These are phyloP conservation scores for Magnolia changhungtana DNA, from an alignment of 164 flowering plant genomes.

Conservation along the genomic window DNA sequence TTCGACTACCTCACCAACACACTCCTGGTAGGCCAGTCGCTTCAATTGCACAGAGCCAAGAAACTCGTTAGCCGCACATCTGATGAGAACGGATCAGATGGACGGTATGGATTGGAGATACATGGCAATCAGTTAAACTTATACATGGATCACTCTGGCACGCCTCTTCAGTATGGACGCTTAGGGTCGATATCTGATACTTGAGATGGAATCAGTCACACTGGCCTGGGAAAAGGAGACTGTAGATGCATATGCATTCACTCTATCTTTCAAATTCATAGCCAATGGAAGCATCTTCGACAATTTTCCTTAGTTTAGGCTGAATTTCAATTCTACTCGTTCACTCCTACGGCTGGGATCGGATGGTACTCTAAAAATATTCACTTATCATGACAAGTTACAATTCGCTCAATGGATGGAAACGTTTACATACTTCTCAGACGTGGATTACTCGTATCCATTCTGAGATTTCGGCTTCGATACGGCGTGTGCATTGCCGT, in stretches of 20 bases:
- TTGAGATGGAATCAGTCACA: not conserved
- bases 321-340: constrained; percentile 24
- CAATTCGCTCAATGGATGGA: not conserved
- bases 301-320: not conserved
- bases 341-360: constrained; percentile 23
- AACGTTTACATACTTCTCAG: not conserved
- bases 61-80: constrained; percentile 29
- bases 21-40: constrained; percentile 30
- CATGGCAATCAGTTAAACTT: constrained; percentile 9
- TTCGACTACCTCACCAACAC: constrained; percentile 34
- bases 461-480: not conserved
- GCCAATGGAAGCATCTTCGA: not conserved
- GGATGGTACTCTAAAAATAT: constrained; percentile 30
- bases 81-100: constrained; percentile 13
- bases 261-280: not conserved
- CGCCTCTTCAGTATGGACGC: not conserved
- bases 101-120: constrained; percentile 27
- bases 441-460: not conserved
- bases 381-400: constrained; percentile 16
- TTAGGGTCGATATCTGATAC: not conserved
- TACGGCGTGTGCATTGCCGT: not conserved
- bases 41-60: constrained; percentile 2
- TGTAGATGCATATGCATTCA: constrained; percentile 7
- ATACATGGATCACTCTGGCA: constrained; percentile 11
- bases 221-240: constrained; percentile 14